phyloP scores from a whole-genome alignment of 1,139 yeast genomes.

The Nadsonia starkeyi-henricii region DNA sequence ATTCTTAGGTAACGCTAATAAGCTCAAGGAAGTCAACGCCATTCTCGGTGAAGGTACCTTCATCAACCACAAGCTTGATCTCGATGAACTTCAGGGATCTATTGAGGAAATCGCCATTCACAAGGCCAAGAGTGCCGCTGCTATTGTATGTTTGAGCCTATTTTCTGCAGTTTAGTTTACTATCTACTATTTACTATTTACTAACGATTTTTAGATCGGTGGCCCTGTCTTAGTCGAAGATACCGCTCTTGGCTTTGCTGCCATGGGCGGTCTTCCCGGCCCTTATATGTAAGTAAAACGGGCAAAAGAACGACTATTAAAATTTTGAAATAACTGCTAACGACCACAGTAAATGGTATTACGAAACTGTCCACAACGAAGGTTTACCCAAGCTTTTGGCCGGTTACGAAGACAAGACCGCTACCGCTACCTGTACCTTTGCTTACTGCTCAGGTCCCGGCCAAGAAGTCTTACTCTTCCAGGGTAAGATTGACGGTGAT shows the following conservation, averaged over 20 bases:
- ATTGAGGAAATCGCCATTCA: conserved; percentile 68
- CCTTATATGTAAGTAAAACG: conserved; percentile 45
- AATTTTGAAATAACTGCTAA: too few relatives aligned
- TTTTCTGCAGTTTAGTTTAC: neutral
- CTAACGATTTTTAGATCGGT: conserved; percentile 17
- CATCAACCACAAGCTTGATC: conserved; percentile 46
- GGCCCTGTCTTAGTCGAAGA: conserved; percentile 93
- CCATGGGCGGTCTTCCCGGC: conserved; percentile 79
- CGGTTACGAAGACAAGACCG: conserved; percentile 73
- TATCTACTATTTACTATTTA: neutral
- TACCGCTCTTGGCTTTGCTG: conserved; percentile 76
- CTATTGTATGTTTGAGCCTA: conserved; percentile 18
- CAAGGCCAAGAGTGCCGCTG: conserved; percentile 71
- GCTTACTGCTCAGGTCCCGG: conserved; percentile 85
- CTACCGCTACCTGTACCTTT: conserved; percentile 83
- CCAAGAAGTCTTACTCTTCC: conserved; percentile 54
- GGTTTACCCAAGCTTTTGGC: conserved; percentile 65
- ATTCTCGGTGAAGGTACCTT: conserved; percentile 46
- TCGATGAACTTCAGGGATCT: conserved; percentile 85
- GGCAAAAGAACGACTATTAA: conserved; percentile 13
- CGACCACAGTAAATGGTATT: conserved; percentile 78
- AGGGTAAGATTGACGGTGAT: conserved; percentile 69
- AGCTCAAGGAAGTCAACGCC: conserved; percentile 68
- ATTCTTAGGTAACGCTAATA: conserved; percentile 60
- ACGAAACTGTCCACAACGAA: conserved; percentile 51